A percentile compares a stretch with the other conserved stretches of the same genome.
phyloP scores from a whole-genome alignment of 2,329 filamentous ascomycete genomes.

The Fusarium haematococcum region DNA sequence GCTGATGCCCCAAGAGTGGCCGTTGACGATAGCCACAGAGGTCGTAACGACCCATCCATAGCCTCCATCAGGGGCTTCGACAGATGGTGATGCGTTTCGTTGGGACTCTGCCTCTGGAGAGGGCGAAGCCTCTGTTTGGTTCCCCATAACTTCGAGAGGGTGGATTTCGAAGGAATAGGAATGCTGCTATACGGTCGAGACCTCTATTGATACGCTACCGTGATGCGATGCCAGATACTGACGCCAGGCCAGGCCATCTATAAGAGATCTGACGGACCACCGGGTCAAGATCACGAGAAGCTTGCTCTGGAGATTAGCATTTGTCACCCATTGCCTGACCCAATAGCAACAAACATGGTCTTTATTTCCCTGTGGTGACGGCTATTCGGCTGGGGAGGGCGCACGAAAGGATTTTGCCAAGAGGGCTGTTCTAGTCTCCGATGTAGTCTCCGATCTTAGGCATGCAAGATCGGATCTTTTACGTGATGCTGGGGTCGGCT shows the following conservation, averaged over 20 bases:
- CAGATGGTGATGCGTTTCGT: not conserved
- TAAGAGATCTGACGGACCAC: not conserved
- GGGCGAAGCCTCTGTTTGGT: not conserved
- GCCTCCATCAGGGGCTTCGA: constrained; percentile 57
- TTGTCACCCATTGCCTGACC: not conserved
- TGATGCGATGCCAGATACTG: not conserved
- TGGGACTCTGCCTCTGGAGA: not conserved
- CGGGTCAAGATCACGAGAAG: not conserved
- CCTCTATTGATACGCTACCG: not conserved
- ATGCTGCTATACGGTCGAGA: not conserved
- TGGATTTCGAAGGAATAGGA: not conserved
- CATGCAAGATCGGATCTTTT: not conserved
- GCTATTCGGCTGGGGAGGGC: not conserved
- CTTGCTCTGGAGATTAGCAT: not conserved
- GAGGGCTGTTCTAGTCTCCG: not conserved
- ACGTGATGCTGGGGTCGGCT: not conserved
- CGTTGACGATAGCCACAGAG: constrained; percentile 50
- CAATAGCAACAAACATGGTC: not conserved
- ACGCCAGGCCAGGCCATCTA: not conserved
- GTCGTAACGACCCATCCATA: constrained; percentile 58
- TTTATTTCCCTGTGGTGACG: not conserved
- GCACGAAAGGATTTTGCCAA: not conserved
- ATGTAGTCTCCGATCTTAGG: not conserved
- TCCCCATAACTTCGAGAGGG: not conserved
- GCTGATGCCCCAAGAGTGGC: constrained; percentile 56